Conservation (phyloP, 768 basidiomycete species). For the Termitomyces sp. region DNA sequence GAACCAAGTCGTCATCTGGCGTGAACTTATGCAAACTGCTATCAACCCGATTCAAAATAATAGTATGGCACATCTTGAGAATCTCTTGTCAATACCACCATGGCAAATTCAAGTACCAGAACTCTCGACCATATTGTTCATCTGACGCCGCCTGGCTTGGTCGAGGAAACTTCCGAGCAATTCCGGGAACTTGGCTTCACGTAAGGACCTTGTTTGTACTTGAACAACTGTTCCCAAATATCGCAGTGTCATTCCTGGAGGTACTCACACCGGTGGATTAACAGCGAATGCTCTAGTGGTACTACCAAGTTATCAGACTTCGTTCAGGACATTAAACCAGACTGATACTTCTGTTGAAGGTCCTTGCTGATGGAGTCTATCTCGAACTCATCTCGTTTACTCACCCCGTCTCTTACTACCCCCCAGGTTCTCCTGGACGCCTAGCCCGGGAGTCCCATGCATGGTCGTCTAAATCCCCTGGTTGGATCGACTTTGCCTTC, state of each 20-base stretch:
- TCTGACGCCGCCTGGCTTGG: slow-evolving; percentile 60
- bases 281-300: slow-evolving; percentile 67
- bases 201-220: slow-evolving; percentile 31
- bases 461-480: slow-evolving; percentile 53
- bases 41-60: too few species aligned
- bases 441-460: slow-evolving; percentile 38
- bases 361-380: slow-evolving; percentile 57
- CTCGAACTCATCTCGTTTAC: slow-evolving; percentile 70
- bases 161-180: slow-evolving; percentile 44
- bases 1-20: not conserved
- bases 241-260: slow-evolving; percentile 61
- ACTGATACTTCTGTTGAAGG: slow-evolving; percentile 22
- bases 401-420: slow-evolving; percentile 50
- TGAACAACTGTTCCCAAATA: not conserved
- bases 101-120: slow-evolving; percentile 19
- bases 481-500: slow-evolving; percentile 70
- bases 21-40: not conserved
- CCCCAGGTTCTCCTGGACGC: slow-evolving; percentile 43
- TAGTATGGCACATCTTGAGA: not conserved
- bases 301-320: slow-evolving; percentile 17
- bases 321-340: not conserved
- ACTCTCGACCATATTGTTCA: slow-evolving; percentile 69
- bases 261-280: slow-evolving; percentile 59
- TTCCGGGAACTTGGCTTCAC: slow-evolving; percentile 65
- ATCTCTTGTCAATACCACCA: not conserved